Conservation (phyloP, 2,329 filamentous ascomycete genomes). For the Hypoxylon sp. region DNA sequence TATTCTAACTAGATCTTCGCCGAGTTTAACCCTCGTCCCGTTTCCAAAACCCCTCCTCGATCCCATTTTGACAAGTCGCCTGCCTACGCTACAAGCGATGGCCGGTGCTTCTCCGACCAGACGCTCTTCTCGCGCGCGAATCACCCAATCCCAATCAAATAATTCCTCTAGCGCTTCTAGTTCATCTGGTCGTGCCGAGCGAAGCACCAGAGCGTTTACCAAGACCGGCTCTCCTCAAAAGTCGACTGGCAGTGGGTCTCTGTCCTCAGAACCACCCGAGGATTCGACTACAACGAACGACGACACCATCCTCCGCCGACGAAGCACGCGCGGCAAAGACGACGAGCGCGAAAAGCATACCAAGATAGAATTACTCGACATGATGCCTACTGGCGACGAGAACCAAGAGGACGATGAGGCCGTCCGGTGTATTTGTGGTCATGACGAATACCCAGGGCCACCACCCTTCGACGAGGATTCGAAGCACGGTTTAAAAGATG, state of each 20-base stretch:
- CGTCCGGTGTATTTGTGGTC: conserved; percentile 94
- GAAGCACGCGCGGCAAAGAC: conserved; percentile 81
- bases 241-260: conserved; percentile 79
- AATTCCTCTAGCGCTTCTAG: conserved; percentile 84
- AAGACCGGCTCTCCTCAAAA: conserved; percentile 82
- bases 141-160: conserved; percentile 80
- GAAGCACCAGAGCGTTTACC: conserved; percentile 78
- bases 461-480: conserved; percentile 72
- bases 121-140: conserved; percentile 91
- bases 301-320: conserved; percentile 79
- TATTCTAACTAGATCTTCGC: conserved; percentile 20
- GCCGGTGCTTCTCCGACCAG: conserved; percentile 76
- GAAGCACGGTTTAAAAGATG: conserved; percentile 68
- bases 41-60: conserved; percentile 37
- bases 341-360: conserved; percentile 68
- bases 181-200: conserved; percentile 81
- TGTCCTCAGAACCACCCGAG: conserved; percentile 78
- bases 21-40: conserved; percentile 33
- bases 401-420: conserved; percentile 91
- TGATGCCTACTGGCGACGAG: conserved; percentile 71
- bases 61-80: conserved; percentile 43
- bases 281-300: conserved; percentile 69
- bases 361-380: conserved; percentile 63
- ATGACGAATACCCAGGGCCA: conserved; percentile 93
- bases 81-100: conserved; percentile 51